Evolutionary conservation across 1,139 yeast genomes (phyloP), one percentile per base, ranked within the genome.

Genomic region (Eremothecium cymbalariae): DNA sequence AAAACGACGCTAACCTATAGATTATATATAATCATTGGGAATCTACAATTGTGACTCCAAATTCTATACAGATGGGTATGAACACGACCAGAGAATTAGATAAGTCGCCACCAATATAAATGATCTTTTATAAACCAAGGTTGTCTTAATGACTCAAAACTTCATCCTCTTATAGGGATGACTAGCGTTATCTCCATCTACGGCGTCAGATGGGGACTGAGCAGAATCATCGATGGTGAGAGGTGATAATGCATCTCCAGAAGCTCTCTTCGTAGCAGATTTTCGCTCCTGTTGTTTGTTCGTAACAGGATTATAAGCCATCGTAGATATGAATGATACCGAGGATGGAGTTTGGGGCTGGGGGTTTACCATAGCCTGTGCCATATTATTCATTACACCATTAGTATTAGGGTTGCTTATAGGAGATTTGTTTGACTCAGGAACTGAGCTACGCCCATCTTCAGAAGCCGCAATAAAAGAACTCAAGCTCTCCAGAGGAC

Each of bases 401-500:
- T 23, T 23, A 5, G 24, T 3, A 11, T 11, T 13, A 21, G 24
- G n/a, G 5, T 11, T 21, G 13, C 12, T 21, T 5, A 21, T 23
- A 9, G 34, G 18, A 5, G 23, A 8, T n/a, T 9, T 16, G 9
- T 7, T 19, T 18, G 37, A 26, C 32, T 16, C 13, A 19, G 30
- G 6, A 18, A 22, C n/a, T 16, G 5, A 13, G 15, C 14, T 17
- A 13, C 13, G 25, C 18, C 15, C 22, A 31, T 16, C 38, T 23
- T 24, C 26, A 8, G 28, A 35, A 5, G 40, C 37, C 7, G 41
- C 32, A 59, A 50, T 51, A 30, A 40, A 48, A 1, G 43, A 27
- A 24, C 39, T 39, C 4, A 53, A 33, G 3, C 55, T 52, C 4
- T 44, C 46, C 16, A 47, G 30, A 2, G 57, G 59, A 32, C 55